Conservation (phyloP, 257 asterid genomes). For the Gynochthodes officinalis region DNA sequence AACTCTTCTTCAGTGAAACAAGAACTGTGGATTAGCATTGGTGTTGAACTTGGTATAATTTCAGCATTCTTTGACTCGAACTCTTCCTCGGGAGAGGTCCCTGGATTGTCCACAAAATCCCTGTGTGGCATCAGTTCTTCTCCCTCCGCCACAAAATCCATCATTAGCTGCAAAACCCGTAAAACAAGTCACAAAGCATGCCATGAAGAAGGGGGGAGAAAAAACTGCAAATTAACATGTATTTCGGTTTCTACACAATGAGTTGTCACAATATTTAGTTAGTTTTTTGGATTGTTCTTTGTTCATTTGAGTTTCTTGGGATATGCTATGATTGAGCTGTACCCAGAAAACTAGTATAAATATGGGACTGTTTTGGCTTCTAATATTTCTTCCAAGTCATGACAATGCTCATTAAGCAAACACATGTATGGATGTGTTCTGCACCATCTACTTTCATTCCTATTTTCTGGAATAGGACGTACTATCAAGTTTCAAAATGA, state of each 20-base stretch:
- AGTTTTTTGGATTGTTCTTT: background rate
- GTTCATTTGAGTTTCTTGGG: background rate
- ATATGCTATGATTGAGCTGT: background rate
- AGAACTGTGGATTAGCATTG: background rate
- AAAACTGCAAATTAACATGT: background rate
- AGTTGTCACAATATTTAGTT: too few species aligned
- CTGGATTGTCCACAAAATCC: background rate
- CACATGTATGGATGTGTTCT: too few species aligned
- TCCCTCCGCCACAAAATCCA: slow-evolving; percentile 4
- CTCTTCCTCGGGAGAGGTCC: background rate
- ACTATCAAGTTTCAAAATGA: too few species aligned
- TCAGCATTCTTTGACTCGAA: background rate
- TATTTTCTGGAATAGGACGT: background rate
- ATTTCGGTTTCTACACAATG: background rate
- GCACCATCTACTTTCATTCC: too few species aligned
- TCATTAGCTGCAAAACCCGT: slow-evolving; percentile 5
- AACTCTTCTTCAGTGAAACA: background rate
- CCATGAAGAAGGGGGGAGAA: background rate
- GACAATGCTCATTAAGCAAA: too few species aligned
- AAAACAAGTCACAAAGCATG: background rate
- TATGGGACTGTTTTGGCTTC: background rate
- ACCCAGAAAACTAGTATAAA: background rate
- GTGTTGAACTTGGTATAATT: background rate
- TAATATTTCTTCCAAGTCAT: too few species aligned
- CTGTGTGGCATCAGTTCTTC: slow-evolving; percentile 13